Base-by-base conservation (phyloP, 2,329 filamentous ascomycete genomes). In the Claviceps lovelessii region DNA sequence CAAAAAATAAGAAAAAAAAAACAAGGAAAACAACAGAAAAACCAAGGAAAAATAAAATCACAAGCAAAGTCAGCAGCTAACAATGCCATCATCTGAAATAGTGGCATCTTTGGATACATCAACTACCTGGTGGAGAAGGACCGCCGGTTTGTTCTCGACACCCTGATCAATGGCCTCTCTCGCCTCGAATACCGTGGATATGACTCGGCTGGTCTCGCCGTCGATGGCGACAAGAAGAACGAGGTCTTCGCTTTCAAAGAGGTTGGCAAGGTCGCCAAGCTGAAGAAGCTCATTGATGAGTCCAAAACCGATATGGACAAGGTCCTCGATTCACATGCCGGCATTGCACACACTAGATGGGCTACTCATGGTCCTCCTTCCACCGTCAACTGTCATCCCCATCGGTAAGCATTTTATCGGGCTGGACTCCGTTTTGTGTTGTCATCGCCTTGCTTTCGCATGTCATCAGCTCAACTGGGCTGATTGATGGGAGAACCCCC, bases 121-220 rank as follows among this genome's bases (percentile, higher is more conserved):
- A 97, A 97, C 79, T 97, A 97, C 76, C 78, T 97, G 71, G 90
- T 97, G 71, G 93, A 97, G 81, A 96, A 95, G 82, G 91, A 97
- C 77, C 84, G 93, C 72, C 90, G 88, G 75, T 94, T 86, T 76
- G 95, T 97, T 72, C 80, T 97, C 69, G 85, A 96, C 71, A 97
- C 91, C 59, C 80, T 98, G 64, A 86, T 96, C 72, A 96, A 97
- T 77, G 91, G 90, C 68, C 86, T 97, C 57, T 86, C 89, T 57
- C 86, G 93, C 70, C 86, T 98, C 65, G 93, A 98, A 76, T 98
- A 98, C 78, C 88, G 93, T 73, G 93, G 93, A 64, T 98, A 98
- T 73, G 93, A 98, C 73, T 97, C 93, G 60, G 91, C 93, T 59
- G 93, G 93, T 77, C 80, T 98, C 61, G 91, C 91, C 62, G 76